Evolutionary conservation across 495 filamentous ascomycete species (phyloP), one percentile per base, ranked within the genome.

Genomic region (Podospora pseudocomata): DNA sequence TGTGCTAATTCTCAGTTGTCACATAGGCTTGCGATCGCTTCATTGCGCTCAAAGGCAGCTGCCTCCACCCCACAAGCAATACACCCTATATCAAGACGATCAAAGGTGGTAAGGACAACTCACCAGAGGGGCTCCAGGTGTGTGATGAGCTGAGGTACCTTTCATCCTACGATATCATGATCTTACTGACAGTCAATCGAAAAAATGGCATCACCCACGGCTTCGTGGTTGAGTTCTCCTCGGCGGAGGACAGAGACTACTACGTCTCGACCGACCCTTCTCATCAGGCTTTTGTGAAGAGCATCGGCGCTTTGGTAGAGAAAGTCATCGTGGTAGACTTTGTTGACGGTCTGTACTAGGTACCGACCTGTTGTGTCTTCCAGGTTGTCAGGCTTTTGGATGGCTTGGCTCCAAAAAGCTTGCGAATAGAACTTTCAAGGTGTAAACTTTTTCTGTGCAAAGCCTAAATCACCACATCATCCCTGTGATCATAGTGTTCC

Each of bases 61-160:
- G 86, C 76, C 26, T 85, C 0, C 83, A 86, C 63, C 82, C 85
- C 5, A 78, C 72, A 1, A 78, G 79, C 7, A 70, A 84, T 19
- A 74, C 79, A 28, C 83, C 82, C 0, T 92, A 92, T 72, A 86
- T 93, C 70, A 80, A 80, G 59, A 80, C 85, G 0, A 71, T 82
- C 4, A 85, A 81, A 0, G 90, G 87, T 2, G 90, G 91, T 0
- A 76, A 73, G 63, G 86, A 92, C 69, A 90, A 88, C 72, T 91
- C 87, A 1, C 77, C 78, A 0, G 90, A 92, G 76, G 89, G 86
- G 5, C 75, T 83, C 15, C 85, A 89, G 76, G 90, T 92, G 80
- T 65, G 73, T 67, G 30, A 32, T 32, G 30, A 32, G 30, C 7
- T 32, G 7, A 32, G 30, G 30, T 32, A 32, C 30, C 30, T 32